Evolutionary conservation across 2,329 filamentous ascomycete species (phyloP).

Genomic region (Seiridium unicorne): DNA sequence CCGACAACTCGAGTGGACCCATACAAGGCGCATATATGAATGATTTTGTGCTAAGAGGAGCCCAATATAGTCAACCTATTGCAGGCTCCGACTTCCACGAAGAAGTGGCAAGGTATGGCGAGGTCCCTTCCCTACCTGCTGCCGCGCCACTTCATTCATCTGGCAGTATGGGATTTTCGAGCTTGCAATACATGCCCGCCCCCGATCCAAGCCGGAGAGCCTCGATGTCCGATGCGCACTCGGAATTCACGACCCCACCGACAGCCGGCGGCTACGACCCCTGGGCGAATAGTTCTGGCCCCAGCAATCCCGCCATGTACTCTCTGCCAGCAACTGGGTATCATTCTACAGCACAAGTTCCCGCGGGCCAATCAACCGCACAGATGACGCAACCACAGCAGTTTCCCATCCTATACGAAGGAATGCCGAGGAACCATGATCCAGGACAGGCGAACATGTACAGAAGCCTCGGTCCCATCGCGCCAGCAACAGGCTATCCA

Average conservation of each 20-base stretch:
- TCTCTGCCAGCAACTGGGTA: not conserved
- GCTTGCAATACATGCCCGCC: conserved; percentile 1
- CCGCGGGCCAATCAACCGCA: not conserved
- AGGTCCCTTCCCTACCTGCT: not conserved
- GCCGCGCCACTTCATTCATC: conserved; percentile 1
- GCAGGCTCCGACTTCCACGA: conserved; percentile 39
- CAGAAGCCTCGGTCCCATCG: not conserved
- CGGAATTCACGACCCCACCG: not conserved
- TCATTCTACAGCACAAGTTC: not conserved
- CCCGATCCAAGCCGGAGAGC: conserved; percentile 7
- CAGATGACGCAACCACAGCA: not conserved
- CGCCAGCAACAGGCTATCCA: not conserved
- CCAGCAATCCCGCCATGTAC: not conserved
- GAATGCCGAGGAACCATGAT: not conserved
- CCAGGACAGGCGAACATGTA: not conserved
- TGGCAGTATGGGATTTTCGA: not conserved
- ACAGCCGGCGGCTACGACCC: not conserved
- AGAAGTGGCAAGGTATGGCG: conserved; percentile 26
- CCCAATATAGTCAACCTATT: conserved; percentile 38
- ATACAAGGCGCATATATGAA: conserved; percentile 16
- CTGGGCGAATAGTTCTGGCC: not conserved
- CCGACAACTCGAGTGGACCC: conserved; percentile 10
- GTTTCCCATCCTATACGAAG: not conserved
- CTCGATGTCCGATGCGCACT: not conserved
- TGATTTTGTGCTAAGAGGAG: conserved; percentile 42